These are phyloP conservation scores for Apiotrichum montevideense DNA, from an alignment of 1,284 basidiomycete species.

Conservation along the genomic window DNA sequence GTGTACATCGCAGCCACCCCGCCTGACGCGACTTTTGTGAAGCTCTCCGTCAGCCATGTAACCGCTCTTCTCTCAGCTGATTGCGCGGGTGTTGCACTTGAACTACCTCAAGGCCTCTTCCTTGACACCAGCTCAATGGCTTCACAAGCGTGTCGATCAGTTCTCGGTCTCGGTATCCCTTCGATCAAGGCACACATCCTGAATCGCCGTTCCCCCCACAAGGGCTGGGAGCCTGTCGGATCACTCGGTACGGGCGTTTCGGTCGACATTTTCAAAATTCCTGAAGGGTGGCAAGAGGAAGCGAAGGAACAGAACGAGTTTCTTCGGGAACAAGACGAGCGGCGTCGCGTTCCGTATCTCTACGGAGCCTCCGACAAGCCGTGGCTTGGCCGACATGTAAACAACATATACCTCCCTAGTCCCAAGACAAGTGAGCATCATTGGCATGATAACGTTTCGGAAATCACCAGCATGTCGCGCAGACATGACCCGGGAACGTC, in stretches of 20 bases:
- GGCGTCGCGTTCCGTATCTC: constrained; percentile 58
- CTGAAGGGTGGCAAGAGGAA: constrained; percentile 55
- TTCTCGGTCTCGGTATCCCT: constrained; percentile 25
- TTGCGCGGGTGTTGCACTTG: constrained; percentile 55
- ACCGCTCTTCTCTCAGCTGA: constrained; percentile 56
- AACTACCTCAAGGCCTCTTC: constrained; percentile 57
- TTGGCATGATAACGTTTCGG: constrained; percentile 4
- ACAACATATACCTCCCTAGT: constrained; percentile 30
- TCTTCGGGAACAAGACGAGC: constrained; percentile 62
- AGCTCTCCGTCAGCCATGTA: constrained; percentile 54
- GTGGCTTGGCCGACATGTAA: constrained; percentile 17
- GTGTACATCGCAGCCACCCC: constrained; percentile 60
- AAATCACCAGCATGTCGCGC: neutral
- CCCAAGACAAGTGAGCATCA: constrained; percentile 10
- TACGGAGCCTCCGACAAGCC: constrained; percentile 43
- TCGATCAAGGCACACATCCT: constrained; percentile 21
- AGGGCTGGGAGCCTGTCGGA: constrained; percentile 64
- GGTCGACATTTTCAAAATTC: constrained; percentile 64
- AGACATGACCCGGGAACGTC: constrained; percentile 2
- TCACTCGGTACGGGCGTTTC: constrained; percentile 54
- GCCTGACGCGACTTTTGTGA: constrained; percentile 75
- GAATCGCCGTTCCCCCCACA: constrained; percentile 1
- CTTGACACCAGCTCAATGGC: constrained; percentile 68
- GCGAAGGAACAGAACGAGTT: constrained; percentile 60
- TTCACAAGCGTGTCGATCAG: constrained; percentile 51